phyloP scores from a whole-genome alignment of 139 green algal genomes.

The Picochlorum sp. region DNA sequence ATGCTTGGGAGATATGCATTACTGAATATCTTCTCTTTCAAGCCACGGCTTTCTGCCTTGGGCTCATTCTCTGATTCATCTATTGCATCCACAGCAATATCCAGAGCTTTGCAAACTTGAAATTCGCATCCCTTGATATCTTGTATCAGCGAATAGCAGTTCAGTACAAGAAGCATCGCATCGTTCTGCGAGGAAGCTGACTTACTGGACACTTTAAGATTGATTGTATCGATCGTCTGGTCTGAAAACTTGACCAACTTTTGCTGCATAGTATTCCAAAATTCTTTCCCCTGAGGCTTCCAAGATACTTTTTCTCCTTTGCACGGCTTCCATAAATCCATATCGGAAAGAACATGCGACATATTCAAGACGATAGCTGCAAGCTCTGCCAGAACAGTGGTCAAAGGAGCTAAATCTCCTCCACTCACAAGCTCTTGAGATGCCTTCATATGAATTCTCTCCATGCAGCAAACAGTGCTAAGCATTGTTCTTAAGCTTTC shows the following conservation, averaged over 20 bases:
- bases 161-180: too few relatives aligned
- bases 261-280: background rate
- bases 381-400: background rate
- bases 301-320: background rate
- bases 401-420: background rate
- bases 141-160: too few relatives aligned
- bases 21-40: constrained; percentile 1
- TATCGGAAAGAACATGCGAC: background rate
- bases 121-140: too few relatives aligned
- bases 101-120: background rate
- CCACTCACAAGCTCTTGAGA: background rate
- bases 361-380: background rate
- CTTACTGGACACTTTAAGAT: background rate
- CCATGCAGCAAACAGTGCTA: background rate
- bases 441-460: background rate
- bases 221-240: background rate
- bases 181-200: too few relatives aligned
- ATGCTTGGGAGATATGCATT: background rate
- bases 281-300: background rate
- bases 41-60: background rate
- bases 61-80: background rate
- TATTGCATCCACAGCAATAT: background rate
- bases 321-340: constrained; percentile 2
- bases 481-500: background rate
- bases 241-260: background rate